Evolutionary conservation across 2,329 filamentous ascomycete genomes (phyloP), one percentile per base, ranked within the genome.

Genomic region (Ceratocystis huliohia): DNA sequence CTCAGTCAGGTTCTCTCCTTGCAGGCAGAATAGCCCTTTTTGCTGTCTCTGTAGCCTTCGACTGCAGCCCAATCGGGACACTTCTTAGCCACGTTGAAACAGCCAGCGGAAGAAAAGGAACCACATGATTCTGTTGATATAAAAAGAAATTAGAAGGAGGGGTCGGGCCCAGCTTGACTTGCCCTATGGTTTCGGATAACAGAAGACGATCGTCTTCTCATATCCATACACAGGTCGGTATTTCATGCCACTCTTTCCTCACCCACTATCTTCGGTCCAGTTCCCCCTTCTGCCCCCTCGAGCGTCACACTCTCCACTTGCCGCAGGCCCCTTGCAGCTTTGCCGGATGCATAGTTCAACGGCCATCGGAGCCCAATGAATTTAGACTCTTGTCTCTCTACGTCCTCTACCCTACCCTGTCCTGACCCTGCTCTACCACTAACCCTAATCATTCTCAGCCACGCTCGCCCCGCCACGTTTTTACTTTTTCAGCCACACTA

Each of bases 281-380:
- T 20, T 17, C 15, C 30, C 25, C 61, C 17, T 28, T 44, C 30
- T 41, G 61, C 61, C 61, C 8, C 61, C 37, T 17, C 61, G 15
- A 25, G n/a, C 28, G 17, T n/a, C 61, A 63, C 22, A 48, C 41
- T 63, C 41, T 63, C 22, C 25, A 63, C 44, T 63, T n/a, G 17
- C 53, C 28, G 53, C 53, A 59, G 13, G 53, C 33, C 53, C 53
- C 53, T 59, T 59, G 53, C 53, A 59, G 53, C 25, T 33, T 30
- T 59, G 6, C 53, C 25, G 53, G 28, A 59, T 30, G 28, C 53
- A 30, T 25, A 30, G 17, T 33, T 28, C 50, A 56, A 56, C 15
- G 17, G 17, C 25, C 17, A 25, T 30, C 25, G 28, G 53, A 59
- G 53, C 53, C 53, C 28, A 30, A 33, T 37, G 53, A 41, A 59